Conservation (phyloP, 2,329 filamentous ascomycete species). For the Alternaria rosae region DNA sequence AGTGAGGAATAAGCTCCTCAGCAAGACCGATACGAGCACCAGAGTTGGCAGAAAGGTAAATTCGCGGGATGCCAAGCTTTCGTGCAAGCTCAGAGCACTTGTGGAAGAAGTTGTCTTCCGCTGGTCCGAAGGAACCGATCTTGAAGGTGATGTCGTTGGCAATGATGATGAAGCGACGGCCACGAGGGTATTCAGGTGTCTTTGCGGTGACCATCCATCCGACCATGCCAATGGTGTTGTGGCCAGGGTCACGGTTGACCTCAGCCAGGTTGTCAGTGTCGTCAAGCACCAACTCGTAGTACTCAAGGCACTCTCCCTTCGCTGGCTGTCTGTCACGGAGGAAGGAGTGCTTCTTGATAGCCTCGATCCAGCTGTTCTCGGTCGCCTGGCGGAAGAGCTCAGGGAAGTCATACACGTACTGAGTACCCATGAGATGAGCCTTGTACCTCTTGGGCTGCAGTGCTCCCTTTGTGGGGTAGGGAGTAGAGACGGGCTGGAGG, state of each 20-base stretch:
- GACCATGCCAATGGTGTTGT: slow-evolving; percentile 97
- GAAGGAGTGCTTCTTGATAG: slow-evolving; percentile 74
- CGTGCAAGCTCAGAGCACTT: slow-evolving; percentile 97
- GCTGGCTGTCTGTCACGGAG: slow-evolving; percentile 83
- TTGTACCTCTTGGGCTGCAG: slow-evolving; percentile 99
- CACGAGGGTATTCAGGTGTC: slow-evolving; percentile 93
- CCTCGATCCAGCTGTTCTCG: slow-evolving; percentile 89
- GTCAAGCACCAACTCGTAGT: slow-evolving; percentile 92
- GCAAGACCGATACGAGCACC: slow-evolving; percentile 97
- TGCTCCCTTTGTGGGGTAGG: slow-evolving; percentile 98
- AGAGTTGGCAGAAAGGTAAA: slow-evolving; percentile 98
- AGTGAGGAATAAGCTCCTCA: slow-evolving; percentile 95
- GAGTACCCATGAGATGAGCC: slow-evolving; percentile 98
- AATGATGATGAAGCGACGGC: slow-evolving; percentile 91
- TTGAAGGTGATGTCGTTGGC: slow-evolving; percentile 99
- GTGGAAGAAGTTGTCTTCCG: slow-evolving; percentile 98
- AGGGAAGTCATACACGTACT: slow-evolving; percentile 99
- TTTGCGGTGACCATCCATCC: slow-evolving; percentile 95
- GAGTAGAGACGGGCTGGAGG: slow-evolving; percentile 85
- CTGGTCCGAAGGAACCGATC: slow-evolving; percentile 96
- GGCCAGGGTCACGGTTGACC: slow-evolving; percentile 92
- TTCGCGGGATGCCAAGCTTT: slow-evolving; percentile 91
- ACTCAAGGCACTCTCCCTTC: slow-evolving; percentile 89
- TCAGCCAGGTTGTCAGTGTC: slow-evolving; percentile 91
- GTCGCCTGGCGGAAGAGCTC: slow-evolving; percentile 98